Evolutionary conservation across 2,329 filamentous ascomycete species (phyloP), one percentile per base, ranked within the genome.

Genomic region (Cercospora berteroae): DNA sequence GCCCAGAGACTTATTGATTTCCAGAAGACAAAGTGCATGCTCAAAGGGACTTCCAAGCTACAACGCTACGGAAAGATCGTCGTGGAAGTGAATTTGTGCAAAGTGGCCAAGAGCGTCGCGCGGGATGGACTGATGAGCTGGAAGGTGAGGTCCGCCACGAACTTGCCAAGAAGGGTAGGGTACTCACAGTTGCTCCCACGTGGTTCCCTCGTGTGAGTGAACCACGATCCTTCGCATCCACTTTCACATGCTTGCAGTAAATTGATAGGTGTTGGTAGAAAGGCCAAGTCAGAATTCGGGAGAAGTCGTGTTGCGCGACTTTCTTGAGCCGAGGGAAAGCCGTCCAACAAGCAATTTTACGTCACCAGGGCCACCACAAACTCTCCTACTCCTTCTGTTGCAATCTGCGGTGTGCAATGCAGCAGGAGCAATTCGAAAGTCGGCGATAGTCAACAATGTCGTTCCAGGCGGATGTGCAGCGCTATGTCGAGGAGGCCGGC

Each of bases 381-480:
- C 48, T 55, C 48, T 55, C 23, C 20, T 27, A 29, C 20, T 55
- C 48, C 20, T 13, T 25, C 48, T 55, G 5, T 25, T 27, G 16
- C 23, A 55, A 27, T 29, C 23, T 55, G 48, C 23, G 13, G 23
- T 55, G 48, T 55, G 48, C 48, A 27, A 55, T 27, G 48, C 48
- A 55, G 48, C 48, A 55, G 48, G 23, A 27, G 23, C 48, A 27
- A 16, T 29, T 55, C 48, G 23, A 55, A 6, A 8, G 10, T 20
- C 48, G 31, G 23, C 48, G 29, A 63, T 44, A 31, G 44, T 63
- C 48, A 63, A 57, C n/a, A 12, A 64, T 64, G 61, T 57, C 61
- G 52, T 64, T 64, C 52, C 61, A 64, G 36, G 50, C 52, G 9
- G 52, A 64, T 42, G 61, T 64, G 50, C 61, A 64, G 52, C 61